Conservation (phyloP, 306 rosid species). For the Cicer pinnatifidum region DNA sequence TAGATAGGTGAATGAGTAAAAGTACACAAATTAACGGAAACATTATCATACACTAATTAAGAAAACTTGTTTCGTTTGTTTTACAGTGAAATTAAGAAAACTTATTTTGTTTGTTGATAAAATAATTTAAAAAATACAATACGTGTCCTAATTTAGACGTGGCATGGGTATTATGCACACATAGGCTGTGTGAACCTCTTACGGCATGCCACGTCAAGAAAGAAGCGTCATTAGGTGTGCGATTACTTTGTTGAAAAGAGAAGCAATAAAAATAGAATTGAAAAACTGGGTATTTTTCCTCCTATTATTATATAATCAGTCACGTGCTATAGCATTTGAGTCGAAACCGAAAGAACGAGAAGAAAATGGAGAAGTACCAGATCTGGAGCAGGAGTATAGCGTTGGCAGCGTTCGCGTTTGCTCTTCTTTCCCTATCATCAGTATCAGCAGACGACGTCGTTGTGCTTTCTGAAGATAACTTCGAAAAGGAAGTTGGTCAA, state of each 20-base stretch:
- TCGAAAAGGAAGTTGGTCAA: conserved; percentile 90
- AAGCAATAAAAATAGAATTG: conserved; percentile 26
- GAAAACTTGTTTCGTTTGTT: no score
- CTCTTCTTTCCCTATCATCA: conserved; percentile 54
- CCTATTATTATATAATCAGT: conserved; percentile 14
- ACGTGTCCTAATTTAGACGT: conserved; percentile 18
- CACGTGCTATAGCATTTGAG: conserved; percentile 28
- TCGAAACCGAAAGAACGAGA: conserved; percentile 15
- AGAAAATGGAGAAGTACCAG: conserved; percentile 53
- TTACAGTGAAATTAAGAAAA: no score
- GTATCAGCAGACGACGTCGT: conserved; percentile 86
- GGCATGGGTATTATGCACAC: not conserved
- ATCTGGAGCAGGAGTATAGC: conserved; percentile 52
- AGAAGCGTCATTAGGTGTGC: conserved; percentile 25
- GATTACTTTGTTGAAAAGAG: not conserved
- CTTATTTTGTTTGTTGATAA: no score
- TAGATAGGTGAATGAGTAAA: no score
- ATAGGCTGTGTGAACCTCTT: conserved; percentile 13
- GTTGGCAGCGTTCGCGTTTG: conserved; percentile 62
- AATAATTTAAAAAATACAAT: not conserved
- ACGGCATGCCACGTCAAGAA: conserved; percentile 40
- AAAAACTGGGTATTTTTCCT: conserved; percentile 24
- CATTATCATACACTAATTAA: no score
- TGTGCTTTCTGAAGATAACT: conserved; percentile 79
- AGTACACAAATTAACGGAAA: no score